These are phyloP conservation scores for Lentithecium fluviatile DNA, from an alignment of 495 filamentous ascomycete species.

Conservation along the genomic window DNA sequence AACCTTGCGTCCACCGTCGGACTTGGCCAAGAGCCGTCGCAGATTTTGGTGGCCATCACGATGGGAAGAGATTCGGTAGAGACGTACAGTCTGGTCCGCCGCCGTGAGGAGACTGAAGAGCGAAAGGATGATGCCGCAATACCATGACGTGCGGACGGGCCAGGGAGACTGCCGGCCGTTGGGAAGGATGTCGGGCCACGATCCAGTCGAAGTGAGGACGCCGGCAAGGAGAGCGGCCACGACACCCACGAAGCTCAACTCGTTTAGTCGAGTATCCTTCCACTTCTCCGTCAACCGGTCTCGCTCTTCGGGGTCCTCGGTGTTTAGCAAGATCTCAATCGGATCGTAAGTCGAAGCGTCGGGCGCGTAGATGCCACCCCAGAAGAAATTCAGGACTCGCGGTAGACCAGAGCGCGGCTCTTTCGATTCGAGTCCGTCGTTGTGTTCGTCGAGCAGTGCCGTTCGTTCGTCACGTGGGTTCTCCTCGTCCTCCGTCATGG, in stretches of 20 bases:
- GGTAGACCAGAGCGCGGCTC: not conserved
- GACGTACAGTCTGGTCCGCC: constrained; percentile 37
- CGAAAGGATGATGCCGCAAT: constrained; percentile 36
- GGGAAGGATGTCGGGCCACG: constrained; percentile 37
- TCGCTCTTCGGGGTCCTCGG: constrained; percentile 25
- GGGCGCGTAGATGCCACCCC: constrained; percentile 31
- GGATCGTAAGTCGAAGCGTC: constrained; percentile 33
- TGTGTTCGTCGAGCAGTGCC: not conserved
- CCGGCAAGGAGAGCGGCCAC: constrained; percentile 37
- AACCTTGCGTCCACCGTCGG: not conserved
- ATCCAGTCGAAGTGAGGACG: constrained; percentile 37
- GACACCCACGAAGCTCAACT: constrained; percentile 39
- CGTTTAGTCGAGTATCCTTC: constrained; percentile 33
- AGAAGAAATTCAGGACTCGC: constrained; percentile 22
- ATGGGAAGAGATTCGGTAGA: constrained; percentile 37
- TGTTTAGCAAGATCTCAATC: constrained; percentile 36
- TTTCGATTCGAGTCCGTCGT: not conserved
- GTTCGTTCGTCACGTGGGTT: not conserved
- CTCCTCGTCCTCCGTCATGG: too few relatives aligned
- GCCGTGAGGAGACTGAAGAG: constrained; percentile 35
- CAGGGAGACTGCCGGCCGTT: constrained; percentile 26
- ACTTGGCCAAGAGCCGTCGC: constrained; percentile 24
- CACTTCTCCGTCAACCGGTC: constrained; percentile 36
- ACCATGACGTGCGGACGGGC: constrained; percentile 36
- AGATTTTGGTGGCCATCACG: constrained; percentile 27